Evolutionary conservation across 202 grass and related monocot species (phyloP).

Genomic region (Carex arenaria): DNA sequence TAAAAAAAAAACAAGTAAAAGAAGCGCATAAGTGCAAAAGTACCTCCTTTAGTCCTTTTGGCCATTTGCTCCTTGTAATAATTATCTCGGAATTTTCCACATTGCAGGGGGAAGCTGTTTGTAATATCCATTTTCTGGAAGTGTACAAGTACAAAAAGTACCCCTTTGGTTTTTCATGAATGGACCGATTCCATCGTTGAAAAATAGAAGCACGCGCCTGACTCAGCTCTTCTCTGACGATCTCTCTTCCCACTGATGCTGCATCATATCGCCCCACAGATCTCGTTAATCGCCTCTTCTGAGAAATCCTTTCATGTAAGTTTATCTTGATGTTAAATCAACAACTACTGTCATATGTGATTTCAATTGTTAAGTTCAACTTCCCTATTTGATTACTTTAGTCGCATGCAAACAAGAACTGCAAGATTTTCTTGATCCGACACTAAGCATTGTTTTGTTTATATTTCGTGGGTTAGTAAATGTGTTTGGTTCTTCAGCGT

Average conservation of each 20-base stretch:
- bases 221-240: background rate
- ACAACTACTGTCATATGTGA: background rate
- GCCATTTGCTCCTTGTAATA: too few species aligned
- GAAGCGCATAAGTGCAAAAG: too few species aligned
- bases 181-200: slow-evolving; percentile 11
- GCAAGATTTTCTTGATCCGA: background rate
- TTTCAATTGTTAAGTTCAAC: background rate
- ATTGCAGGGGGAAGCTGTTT: background rate
- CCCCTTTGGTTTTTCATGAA: background rate
- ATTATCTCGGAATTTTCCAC: background rate
- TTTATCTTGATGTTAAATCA: background rate
- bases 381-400: background rate
- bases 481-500: background rate
- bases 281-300: background rate
- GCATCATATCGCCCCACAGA: background rate
- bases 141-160: background rate
- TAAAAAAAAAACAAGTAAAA: too few species aligned
- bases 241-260: background rate
- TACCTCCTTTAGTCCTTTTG: too few species aligned
- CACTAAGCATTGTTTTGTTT: background rate
- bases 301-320: slow-evolving; percentile 5
- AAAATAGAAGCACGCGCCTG: slow-evolving; percentile 11
- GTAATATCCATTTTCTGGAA: background rate
- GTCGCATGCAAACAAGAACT: background rate
- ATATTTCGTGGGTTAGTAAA: background rate